These are phyloP conservation scores for Chalaropsis ovoidea DNA, from an alignment of 2,329 filamentous ascomycete genomes.

Conservation along the genomic window DNA sequence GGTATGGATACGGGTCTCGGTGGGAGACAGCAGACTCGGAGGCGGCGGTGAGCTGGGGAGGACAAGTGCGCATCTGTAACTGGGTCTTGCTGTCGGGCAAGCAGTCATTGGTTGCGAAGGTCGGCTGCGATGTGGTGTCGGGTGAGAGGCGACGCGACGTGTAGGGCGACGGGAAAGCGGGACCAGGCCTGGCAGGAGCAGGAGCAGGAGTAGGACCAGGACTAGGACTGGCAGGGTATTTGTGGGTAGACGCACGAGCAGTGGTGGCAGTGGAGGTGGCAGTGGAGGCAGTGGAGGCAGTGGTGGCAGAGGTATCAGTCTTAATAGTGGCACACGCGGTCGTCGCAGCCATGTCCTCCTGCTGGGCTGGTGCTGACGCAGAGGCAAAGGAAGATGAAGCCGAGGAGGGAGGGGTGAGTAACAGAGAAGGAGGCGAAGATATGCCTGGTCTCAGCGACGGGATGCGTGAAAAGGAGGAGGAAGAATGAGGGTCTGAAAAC, in stretches of 20 bases:
- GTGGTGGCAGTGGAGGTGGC: background rate
- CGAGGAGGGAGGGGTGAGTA: background rate
- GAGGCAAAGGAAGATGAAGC: slow-evolving; percentile 1
- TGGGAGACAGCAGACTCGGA: background rate
- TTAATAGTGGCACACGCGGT: background rate
- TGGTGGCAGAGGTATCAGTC: background rate
- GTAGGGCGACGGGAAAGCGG: slow-evolving; percentile 12
- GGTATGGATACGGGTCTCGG: no score
- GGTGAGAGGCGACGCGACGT: slow-evolving; percentile 17
- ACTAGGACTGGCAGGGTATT: slow-evolving; percentile 11
- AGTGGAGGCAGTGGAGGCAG: background rate
- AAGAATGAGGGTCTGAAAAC: background rate
- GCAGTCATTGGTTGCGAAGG: background rate
- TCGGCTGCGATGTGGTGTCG: background rate
- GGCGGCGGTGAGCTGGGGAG: slow-evolving; percentile 7
- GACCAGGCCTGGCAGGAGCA: background rate
- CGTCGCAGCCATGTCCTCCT: background rate
- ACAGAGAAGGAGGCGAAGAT: slow-evolving; percentile 11
- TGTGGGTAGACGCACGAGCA: slow-evolving; percentile 16
- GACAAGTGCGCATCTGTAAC: background rate
- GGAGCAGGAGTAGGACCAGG: slow-evolving; percentile 13
- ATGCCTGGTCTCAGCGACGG: slow-evolving; percentile 6
- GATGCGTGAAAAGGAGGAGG: slow-evolving; percentile 12
- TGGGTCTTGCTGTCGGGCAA: background rate
- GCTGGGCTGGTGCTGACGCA: background rate